A percentile compares a stretch with the other conserved stretches of the same genome.
phyloP scores from a whole-genome alignment of 495 filamentous ascomycete genomes.

The Penicillium robsamsonii region DNA sequence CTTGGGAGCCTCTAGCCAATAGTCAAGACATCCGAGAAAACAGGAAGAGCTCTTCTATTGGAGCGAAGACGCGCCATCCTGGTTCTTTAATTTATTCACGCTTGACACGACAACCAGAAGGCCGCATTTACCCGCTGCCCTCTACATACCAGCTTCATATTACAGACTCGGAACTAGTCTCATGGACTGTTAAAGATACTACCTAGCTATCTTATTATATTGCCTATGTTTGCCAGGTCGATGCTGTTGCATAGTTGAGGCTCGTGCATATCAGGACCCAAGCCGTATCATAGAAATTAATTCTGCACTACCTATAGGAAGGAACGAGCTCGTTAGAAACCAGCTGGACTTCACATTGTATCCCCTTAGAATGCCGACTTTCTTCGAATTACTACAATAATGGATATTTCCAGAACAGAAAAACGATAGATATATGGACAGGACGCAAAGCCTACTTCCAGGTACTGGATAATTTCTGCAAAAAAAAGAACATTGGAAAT shows the following conservation, averaged over 20 bases:
- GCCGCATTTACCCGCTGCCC: conserved; percentile 4
- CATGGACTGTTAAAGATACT: neutral
- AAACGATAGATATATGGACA: too few species aligned
- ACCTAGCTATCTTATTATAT: conserved; percentile 5
- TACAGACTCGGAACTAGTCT: neutral
- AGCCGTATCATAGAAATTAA: conserved; percentile 1
- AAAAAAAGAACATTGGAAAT: too few species aligned
- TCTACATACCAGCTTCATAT: conserved; percentile 1
- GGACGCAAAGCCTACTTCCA: too few species aligned
- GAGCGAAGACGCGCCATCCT: conserved; percentile 2
- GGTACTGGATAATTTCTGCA: too few species aligned
- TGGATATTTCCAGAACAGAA: too few species aligned
- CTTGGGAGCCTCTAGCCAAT: neutral
- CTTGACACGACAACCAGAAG: conserved; percentile 6
- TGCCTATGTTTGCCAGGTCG: conserved; percentile 8
- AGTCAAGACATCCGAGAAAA: conserved; percentile 1
- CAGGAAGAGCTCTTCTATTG: conserved; percentile 2
- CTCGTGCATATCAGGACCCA: conserved; percentile 7
- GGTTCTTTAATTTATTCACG: conserved; percentile 1
- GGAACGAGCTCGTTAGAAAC: too few species aligned
- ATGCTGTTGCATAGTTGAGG: conserved; percentile 5
- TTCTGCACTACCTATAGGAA: too few species aligned
- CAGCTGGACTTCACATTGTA: too few species aligned
- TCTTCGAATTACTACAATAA: too few species aligned
- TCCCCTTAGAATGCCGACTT: too few species aligned